Percentiles rank a stretch among this genome's conserved stretches.
phyloP scores from a whole-genome alignment of 805 yeast species.

The Candida sakaeoensis region DNA sequence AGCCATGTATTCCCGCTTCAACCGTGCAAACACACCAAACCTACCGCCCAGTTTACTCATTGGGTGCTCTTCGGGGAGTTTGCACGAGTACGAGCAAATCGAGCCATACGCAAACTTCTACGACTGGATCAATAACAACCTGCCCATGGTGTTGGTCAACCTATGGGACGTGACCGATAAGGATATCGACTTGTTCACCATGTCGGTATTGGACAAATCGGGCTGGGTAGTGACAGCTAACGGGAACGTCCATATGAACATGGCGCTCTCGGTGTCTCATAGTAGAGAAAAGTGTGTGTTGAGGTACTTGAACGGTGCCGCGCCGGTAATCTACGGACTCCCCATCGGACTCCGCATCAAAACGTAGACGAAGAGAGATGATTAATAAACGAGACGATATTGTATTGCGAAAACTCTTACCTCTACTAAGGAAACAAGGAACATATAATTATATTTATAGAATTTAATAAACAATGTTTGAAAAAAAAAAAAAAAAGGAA shows the following conservation, averaged over 20 bases:
- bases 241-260: conserved; percentile 14
- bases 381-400: too few relatives aligned
- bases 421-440: too few relatives aligned
- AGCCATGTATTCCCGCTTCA: conserved; percentile 42
- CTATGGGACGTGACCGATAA: conserved; percentile 97
- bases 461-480: too few relatives aligned
- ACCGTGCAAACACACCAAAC: conserved; percentile 19
- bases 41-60: conserved; percentile 65
- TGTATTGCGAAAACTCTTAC: too few relatives aligned
- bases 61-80: conserved; percentile 87
- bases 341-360: too few relatives aligned
- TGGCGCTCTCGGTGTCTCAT: conserved; percentile 54
- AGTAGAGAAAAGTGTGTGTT: conserved; percentile 70
- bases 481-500: too few relatives aligned
- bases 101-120: conserved; percentile 75
- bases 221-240: conserved; percentile 56
- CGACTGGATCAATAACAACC: conserved; percentile 74
- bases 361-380: too few relatives aligned
- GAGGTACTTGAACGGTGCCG: conserved; percentile 81
- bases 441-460: too few relatives aligned
- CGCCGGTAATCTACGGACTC: conserved; percentile 87
- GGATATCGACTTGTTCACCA: conserved; percentile 80
- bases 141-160: conserved; percentile 79
- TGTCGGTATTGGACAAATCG: conserved; percentile 59
- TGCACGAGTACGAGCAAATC: conserved; percentile 43